Percentiles rank a stretch among this genome's conserved stretches.
Evolutionary conservation across 371 early-diverging fungal species (phyloP).

Genomic region (Rhizopus arrhizus): DNA sequence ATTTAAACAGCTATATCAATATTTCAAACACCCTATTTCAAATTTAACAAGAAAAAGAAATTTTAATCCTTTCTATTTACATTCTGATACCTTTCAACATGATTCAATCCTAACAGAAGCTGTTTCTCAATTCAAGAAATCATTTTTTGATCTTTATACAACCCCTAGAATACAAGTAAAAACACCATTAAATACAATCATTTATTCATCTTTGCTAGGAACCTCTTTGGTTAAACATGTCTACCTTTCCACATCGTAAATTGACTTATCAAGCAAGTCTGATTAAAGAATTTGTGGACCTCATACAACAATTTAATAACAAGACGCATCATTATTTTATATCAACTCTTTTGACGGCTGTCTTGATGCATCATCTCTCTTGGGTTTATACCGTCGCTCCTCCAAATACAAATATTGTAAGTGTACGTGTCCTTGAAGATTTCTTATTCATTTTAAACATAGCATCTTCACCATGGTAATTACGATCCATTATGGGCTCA

Average conservation of each 20-base stretch:
- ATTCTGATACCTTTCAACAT: constrained; percentile 55
- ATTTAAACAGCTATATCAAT: constrained; percentile 48
- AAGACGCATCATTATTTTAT: constrained; percentile 48
- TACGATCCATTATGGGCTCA: constrained; percentile 75
- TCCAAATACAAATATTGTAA: constrained; percentile 43
- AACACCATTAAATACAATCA: too few relatives aligned
- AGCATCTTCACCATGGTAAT: constrained; percentile 53
- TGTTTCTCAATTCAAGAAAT: constrained; percentile 54
- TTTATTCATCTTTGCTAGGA: constrained; percentile 35
- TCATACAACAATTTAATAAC: constrained; percentile 52
- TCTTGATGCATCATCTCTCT: constrained; percentile 61
- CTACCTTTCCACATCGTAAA: constrained; percentile 62
- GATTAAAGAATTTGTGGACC: constrained; percentile 51
- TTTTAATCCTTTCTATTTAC: constrained; percentile 32
- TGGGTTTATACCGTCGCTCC: constrained; percentile 71
- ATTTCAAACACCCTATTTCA: constrained; percentile 40
- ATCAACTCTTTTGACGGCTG: constrained; percentile 58
- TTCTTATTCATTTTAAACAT: not conserved
- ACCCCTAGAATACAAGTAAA: constrained; percentile 66
- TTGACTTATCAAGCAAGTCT: constrained; percentile 51
- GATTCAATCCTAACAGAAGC: constrained; percentile 53
- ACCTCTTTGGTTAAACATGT: constrained; percentile 69
- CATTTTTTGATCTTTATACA: constrained; percentile 55
- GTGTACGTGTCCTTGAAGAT: not conserved
- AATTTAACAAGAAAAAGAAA: constrained; percentile 17